Base-by-base conservation (phyloP, 2,329 filamentous ascomycete genomes). In the Trichophaea hybrida region DNA sequence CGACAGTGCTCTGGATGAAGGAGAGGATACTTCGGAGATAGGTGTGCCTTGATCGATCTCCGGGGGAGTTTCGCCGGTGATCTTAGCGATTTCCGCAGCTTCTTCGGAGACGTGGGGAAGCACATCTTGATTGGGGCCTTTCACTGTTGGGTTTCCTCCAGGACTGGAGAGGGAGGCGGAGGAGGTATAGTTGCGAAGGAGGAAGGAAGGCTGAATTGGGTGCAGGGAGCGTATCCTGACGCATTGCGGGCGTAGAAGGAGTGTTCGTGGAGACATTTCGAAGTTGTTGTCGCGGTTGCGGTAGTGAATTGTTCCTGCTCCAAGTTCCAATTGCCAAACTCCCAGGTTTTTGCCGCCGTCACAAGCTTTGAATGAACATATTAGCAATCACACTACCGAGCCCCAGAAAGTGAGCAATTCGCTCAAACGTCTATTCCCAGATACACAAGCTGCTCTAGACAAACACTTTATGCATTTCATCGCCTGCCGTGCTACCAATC, bases 11-110 rank as follows among this genome's bases (percentile, higher is more conserved):
- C 48, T 32, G 15, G 48, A 24, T 32, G 48, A 54, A 63, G 48
- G 50, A 7, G 38, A 52, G 68, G 74, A 66, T 69, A 84, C 83
- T 73, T 86, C 82, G 70, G 81, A 76, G 64, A 86, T 77, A 6
- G 82, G 81, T 54, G 82, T 82, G 13, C 82, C 82, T 69, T 84
- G 80, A 53, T 78, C 76, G 38, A 85, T 68, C 68, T 86, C 82
- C 17, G 82, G 83, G 32, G 78, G 75, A 58, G 76, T 71, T 57
- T 76, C 73, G 57, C 81, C 79, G 68, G 75, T 80, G 32, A 80
- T 78, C 68, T 80, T 75, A 32, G 77, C 77, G 64, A 79, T 77
- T 66, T 79, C 77, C 43, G 78, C 78, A 35, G 82, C 81, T 70
- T 86, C 82, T 69, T 85, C 80, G 63, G 78, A 83, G 34, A 84